phyloP scores from a whole-genome alignment of 768 basidiomycete species.

The Boletus sensibilis region DNA sequence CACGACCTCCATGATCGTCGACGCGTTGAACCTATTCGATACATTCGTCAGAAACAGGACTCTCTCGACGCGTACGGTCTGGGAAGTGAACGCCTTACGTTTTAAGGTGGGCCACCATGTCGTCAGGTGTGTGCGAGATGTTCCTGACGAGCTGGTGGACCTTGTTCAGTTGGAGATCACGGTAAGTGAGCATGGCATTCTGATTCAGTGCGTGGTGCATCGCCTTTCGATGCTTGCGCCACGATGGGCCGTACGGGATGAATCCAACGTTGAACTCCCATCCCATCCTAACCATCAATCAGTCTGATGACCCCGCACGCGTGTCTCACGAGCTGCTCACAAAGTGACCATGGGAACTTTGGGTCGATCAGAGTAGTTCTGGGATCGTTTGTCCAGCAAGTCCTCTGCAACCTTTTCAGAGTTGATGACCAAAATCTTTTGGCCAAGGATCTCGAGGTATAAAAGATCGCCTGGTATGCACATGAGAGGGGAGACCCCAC shows the following conservation, averaged over 20 bases:
- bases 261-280: conserved; percentile 40
- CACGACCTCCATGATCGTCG: conserved; percentile 32
- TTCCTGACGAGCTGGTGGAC: conserved; percentile 32
- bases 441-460: conserved; percentile 28
- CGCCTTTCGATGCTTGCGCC: conserved; percentile 39
- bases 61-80: not conserved
- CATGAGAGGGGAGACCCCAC: no score
- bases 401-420: conserved; percentile 26
- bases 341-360: conserved; percentile 23
- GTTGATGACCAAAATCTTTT: conserved; percentile 24
- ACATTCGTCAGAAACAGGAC: not conserved
- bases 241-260: conserved; percentile 36
- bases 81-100: conserved; percentile 5
- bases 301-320: not conserved
- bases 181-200: conserved; percentile 30
- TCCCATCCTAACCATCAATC: conserved; percentile 28
- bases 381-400: conserved; percentile 29
- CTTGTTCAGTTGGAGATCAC: conserved; percentile 32
- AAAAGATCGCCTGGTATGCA: conserved; percentile 22
- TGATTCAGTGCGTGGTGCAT: conserved; percentile 38
- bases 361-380: conserved; percentile 30
- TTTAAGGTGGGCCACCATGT: conserved; percentile 26
- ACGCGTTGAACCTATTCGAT: conserved; percentile 25
- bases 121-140: conserved; percentile 28
- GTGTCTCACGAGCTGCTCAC: conserved; percentile 12